Base-by-base conservation (phyloP, 352 stramenopile species). In the Peronospora destructor region DNA sequence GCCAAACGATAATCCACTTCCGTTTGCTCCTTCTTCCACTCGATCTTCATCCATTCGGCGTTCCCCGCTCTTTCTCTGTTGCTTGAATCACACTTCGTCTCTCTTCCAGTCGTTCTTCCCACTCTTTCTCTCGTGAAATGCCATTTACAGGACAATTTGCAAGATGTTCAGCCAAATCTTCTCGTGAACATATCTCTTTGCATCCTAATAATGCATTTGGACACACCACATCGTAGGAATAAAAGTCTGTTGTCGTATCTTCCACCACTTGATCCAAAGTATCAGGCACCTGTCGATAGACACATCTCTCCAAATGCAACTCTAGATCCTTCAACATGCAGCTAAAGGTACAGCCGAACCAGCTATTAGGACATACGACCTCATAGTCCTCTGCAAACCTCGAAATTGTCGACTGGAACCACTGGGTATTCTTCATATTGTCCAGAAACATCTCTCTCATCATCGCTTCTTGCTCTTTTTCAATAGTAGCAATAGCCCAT, bases 381-480 rank as follows among this genome's bases (percentile, higher is more conserved):
- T 92, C 78, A 59, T 92, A 92, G 51, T 92, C 78, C 21, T 83
- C 66, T 0, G 79, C 71, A 26, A 88, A 77, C 35, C 76, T 72
- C 23, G 78, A 86, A 42, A 92, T 92, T 25, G 79, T 92, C 8
- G 64, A 76, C 59, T 92, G 82, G 51, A 92, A 92, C 82, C 82
- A 92, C 64, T 87, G 78, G 12, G 82, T 92, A 63, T 92, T 90
- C 59, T 89, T 87, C 77, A 90, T 92, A 53, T 87, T 87, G 54
- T 90, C 82, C 39, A 92, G 52, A 50, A 92, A 92, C 72, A 88
- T 78, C 49, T 88, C 74, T 29, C 76, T 56, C 71, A 85, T 86
- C 65, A 87, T 85, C 12, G 72, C 73, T 34, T 86, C 68, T 49
- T 92, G 78, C 48, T 92, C 82, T 38, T 82, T 78, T 65, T 92